Evolutionary conservation across 345 rosid species (phyloP), one percentile per base, ranked within the genome.

Genomic region (Melaleuca quinquenervia): DNA sequence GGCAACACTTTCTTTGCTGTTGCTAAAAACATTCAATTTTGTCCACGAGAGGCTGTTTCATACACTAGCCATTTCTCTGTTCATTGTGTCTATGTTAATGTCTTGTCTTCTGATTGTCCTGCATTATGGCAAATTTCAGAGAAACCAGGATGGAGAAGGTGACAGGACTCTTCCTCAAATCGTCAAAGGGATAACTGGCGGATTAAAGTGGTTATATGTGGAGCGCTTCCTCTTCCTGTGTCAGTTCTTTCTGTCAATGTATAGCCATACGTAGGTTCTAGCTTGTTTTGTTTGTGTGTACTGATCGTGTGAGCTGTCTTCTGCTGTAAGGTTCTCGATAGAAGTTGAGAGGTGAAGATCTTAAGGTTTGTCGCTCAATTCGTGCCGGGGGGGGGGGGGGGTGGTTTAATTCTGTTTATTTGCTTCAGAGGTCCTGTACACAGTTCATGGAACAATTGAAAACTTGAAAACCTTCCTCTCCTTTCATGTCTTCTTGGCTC

Each of bases 141-240:
- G 82, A 86, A 86, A 82, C 84, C 87, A 16, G 87, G 80, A 27
- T 86, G 87, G 84, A 86, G 78, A 50, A 86, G 87, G 80, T 86
- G 84, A 86, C 22, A 6, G 36, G 53, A 82, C 83, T 82, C 27
- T 76, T 41, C 29, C 53, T 82, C 26, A 9, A 70, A 70, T 41
- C 48, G 11, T 70, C 29, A 7, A 49, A 82, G 32, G 83, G 83
- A 82, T 45, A 49, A 24, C 26, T 36, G 80, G 80, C 48, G 18
- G 80, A 70, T 70, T 70, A 36, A 70, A 36, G 22, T 70, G 48
- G 48, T 70, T 70, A 18, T 62, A 29, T 70, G 48, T 70, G 80
- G 80, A 70, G 48, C 12, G 80, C 83, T 82, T 50, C 53, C 53
- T 49, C 52, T 82, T 48, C 52, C 83, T 45, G 26, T 82, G 29